Base-by-base conservation (phyloP, 2,329 filamentous ascomycete genomes). In the Magnaporthales sp. region DNA sequence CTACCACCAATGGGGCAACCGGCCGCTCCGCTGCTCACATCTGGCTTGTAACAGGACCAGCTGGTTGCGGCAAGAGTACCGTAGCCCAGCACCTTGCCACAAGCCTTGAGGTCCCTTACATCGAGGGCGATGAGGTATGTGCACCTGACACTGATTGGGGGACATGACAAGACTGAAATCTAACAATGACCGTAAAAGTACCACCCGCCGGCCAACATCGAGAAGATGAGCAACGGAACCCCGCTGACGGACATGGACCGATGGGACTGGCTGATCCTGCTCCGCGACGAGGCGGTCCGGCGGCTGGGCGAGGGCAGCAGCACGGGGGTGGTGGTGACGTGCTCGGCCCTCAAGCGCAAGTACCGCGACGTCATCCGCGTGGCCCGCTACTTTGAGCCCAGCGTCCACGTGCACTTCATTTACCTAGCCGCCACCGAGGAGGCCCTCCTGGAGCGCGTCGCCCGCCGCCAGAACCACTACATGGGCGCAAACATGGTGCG, bases 401-500 rank as follows among this genome's bases (percentile, higher is more conserved):
- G 85, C 66, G 85, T 93, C n/a, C 82, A 86, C 68, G 86, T 98
- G 64, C 94, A 97, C 79, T 98, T 99, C 76, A 89, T 99, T 72
- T 99, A 94, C 79, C 88, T 99, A 54, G 85, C 89, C 70, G 92
- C 93, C 0, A 81, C 86, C 60, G 91, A 96, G 77, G 85, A 88
- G 67, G 83, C 91, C 10, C 84, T 98, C 31, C 81, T 96, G 67
- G 80, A 89, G 72, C 87, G 95, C 9, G 93, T 98, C 9, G 83
- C 84, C 38, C 81, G 84, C 54, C 86, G 95, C 71, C 80, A 93
- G 78, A 88, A 88, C 65, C 95, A 99, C 76, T 99, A 95, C 79
- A 97, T 99, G 93, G 94, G 95, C 73, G 90, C 92, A 71, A 86
- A 87, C 73, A 98, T 99, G 94, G 93, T 99, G 9, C 89, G 91